These are phyloP conservation scores for Talaromyces pinophilus DNA, from an alignment of 2,329 filamentous ascomycete species.

Conservation along the genomic window DNA sequence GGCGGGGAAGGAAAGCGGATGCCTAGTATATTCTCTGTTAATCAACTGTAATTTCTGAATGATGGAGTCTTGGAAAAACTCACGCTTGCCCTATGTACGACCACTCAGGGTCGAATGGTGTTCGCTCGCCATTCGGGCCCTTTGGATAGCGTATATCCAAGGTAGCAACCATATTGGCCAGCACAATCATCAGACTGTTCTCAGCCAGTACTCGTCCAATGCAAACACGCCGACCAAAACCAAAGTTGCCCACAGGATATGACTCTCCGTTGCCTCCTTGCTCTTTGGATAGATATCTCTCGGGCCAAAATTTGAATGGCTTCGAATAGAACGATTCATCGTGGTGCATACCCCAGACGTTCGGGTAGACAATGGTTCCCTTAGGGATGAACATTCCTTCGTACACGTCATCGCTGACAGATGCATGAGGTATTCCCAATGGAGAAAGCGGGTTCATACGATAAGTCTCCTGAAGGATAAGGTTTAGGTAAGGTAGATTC, in stretches of 20 bases:
- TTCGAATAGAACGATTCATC: conserved; percentile 46
- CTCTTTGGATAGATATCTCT: conserved; percentile 29
- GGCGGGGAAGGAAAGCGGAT: conserved; percentile 7
- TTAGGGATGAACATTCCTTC: conserved; percentile 59
- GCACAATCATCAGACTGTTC: conserved; percentile 6
- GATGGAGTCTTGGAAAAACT: neutral
- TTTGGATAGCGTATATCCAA: conserved; percentile 7
- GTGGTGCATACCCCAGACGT: conserved; percentile 51
- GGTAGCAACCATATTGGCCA: conserved; percentile 11
- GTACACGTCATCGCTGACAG: conserved; percentile 59
- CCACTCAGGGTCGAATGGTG: conserved; percentile 11
- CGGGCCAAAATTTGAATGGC: conserved; percentile 37
- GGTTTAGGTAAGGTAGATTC: conserved; percentile 48
- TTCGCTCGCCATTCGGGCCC: neutral
- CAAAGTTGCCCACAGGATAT: conserved; percentile 7
- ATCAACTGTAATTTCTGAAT: neutral
- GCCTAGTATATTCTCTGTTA: neutral
- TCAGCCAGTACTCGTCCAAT: conserved; percentile 4
- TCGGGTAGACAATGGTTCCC: conserved; percentile 52
- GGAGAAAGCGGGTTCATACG: conserved; percentile 52
- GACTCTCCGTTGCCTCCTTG: conserved; percentile 11
- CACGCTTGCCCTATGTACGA: conserved; percentile 12
- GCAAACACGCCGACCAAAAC: conserved; percentile 15
- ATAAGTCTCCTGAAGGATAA: conserved; percentile 51
- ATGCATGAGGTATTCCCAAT: conserved; percentile 57